Conservation (phyloP, 805 yeast species). For the Candida odintsovae region DNA sequence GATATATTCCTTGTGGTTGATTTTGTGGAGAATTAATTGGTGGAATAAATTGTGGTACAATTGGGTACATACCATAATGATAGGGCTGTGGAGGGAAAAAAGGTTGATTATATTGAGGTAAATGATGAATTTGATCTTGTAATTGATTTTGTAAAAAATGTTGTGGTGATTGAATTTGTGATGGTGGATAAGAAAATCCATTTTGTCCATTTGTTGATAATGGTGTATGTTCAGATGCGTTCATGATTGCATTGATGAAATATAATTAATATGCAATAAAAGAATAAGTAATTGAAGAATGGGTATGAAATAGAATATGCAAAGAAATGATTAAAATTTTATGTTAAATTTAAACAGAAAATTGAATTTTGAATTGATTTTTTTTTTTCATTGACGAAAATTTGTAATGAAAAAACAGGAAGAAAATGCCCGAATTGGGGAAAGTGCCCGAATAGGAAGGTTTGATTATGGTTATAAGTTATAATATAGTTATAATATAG, state of each 20-base stretch:
- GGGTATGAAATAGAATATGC: not conserved
- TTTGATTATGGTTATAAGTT: too few species aligned
- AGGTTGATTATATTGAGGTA: not conserved
- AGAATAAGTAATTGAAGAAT: too few species aligned
- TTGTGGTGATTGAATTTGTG: constrained; percentile 1
- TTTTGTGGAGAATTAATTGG: not conserved
- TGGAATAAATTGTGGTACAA: not conserved
- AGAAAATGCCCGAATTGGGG: not conserved
- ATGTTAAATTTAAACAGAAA: too few species aligned
- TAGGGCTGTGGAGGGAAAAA: not conserved
- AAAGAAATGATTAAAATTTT: too few species aligned
- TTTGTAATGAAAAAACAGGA: not conserved
- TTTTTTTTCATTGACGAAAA: not conserved
- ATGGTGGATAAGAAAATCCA: not conserved
- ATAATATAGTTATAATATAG: too few species aligned
- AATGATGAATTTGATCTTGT: not conserved
- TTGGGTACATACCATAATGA: not conserved
- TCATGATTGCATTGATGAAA: not conserved
- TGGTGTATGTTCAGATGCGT: not conserved
- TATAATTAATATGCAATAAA: too few species aligned
- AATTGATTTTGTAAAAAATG: not conserved
- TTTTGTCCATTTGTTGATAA: not conserved
- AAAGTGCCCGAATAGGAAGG: not conserved
- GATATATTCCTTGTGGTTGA: not conserved
- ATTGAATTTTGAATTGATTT: not conserved